These are phyloP conservation scores for Tulasnella sp. DNA, from an alignment of 768 basidiomycete species.

Conservation along the genomic window DNA sequence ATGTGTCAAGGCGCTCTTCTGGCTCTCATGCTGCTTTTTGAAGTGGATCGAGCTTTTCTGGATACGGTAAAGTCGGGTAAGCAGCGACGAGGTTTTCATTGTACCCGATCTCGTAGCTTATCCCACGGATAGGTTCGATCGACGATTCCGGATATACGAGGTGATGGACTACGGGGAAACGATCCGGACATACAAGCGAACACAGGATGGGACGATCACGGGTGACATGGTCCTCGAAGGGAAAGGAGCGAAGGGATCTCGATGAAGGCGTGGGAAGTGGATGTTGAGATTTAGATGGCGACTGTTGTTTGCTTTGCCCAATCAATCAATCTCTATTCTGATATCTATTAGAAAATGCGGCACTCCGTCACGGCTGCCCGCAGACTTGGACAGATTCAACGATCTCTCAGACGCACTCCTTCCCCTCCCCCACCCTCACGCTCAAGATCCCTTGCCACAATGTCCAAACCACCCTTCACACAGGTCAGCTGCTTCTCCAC, in stretches of 20 bases:
- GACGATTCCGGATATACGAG: constrained; percentile 84
- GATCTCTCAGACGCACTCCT: background rate
- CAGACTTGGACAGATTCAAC: constrained; percentile 19
- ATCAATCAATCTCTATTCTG: constrained; percentile 1
- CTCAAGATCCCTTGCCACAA: constrained; percentile 6
- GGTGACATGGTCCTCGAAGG: constrained; percentile 65
- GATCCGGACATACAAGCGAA: constrained; percentile 81
- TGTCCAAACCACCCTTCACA: constrained; percentile 21
- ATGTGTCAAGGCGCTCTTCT: constrained; percentile 21
- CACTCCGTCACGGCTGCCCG: constrained; percentile 24
- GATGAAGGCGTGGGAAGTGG: background rate
- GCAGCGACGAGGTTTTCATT: constrained; percentile 32
- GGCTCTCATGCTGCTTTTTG: background rate
- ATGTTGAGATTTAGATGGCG: background rate
- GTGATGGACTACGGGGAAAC: constrained; percentile 89
- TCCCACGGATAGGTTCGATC: constrained; percentile 61
- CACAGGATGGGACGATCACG: constrained; percentile 63
- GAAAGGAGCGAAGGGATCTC: constrained; percentile 31
- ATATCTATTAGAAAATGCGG: background rate
- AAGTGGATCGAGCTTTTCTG: constrained; percentile 44
- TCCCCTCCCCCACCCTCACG: background rate
- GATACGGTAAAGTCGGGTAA: constrained; percentile 73
- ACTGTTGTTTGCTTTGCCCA: background rate
- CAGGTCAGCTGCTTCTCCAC: constrained; percentile 7
- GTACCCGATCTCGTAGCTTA: constrained; percentile 28